Evolutionary conservation across 345 rosid genomes (phyloP), one percentile per base, ranked within the genome.

Genomic region (Theobroma cacao): DNA sequence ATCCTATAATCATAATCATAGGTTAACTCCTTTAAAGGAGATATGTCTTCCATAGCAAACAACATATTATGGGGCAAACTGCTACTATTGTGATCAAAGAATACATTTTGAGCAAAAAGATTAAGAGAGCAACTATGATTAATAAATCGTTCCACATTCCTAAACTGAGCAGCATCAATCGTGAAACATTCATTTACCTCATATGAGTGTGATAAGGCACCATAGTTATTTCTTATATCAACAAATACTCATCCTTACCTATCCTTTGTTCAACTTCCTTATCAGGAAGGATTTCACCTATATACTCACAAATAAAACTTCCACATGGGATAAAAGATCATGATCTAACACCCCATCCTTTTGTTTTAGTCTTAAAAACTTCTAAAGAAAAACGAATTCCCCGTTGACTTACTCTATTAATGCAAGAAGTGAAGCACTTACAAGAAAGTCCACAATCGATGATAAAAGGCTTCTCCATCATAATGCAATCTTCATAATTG

Each of bases 311-410:
- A 50, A 96, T 89, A 81, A 93, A 96, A 79, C 94, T 87, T 74
- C 97, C 97, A 0, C 89, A 82, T 78, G 94, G 86, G 68, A 94
- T 91, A 45, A 91, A 94, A 76, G 82, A 85, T 53, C 83, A 80
- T 0, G 95, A 96, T 86, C 97, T 84, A 81, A 94, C 97, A 66
- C 97, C 99, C 98, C 97, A 96, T 14, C 98, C 98, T 77, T 92
- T 89, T 28, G 83, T 83, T 69, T 85, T 83, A 3, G 99, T 94
- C 83, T 90, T 94, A 50, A 96, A 95, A 45, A 94, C 80, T 80
- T 96, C 98, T 2, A 94, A 92, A 82, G 83, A 89, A 70, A 91
- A 83, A 79, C 59, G 89, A 77, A 94, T 89, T 17, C 97, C 97
- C 4, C 61, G 84, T 81, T 96, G 98, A 30, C 87, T 84, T 40